Evolutionary conservation across 768 basidiomycete genomes (phyloP).

Genomic region (Kwoniella shandongensis): DNA sequence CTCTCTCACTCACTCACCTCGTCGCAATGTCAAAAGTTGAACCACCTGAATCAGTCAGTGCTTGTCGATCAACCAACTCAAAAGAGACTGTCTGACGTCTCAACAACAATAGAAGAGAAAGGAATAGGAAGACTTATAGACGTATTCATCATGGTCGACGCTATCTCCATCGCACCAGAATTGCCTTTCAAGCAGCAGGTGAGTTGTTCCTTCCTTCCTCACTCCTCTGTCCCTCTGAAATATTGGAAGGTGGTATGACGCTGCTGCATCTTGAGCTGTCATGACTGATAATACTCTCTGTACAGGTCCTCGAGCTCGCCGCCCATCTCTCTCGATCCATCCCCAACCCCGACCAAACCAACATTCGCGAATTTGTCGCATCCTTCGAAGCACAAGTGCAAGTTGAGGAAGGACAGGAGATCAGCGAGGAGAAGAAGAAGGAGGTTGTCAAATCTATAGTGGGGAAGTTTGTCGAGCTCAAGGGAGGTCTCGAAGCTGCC

Average conservation of each 20-base stretch:
- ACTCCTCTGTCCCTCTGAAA: neutral
- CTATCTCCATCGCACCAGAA: slow-evolving; percentile 49
- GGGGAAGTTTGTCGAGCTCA: slow-evolving; percentile 36
- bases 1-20: neutral
- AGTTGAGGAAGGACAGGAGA: slow-evolving; percentile 28
- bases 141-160: slow-evolving; percentile 45
- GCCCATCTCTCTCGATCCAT: slow-evolving; percentile 44
- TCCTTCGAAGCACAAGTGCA: slow-evolving; percentile 32
- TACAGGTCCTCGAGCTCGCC: slow-evolving; percentile 46
- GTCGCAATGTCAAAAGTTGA: neutral
- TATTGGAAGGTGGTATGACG: neutral
- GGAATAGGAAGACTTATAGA: neutral
- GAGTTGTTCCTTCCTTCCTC: slow-evolving; percentile 5
- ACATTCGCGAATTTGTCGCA: slow-evolving; percentile 35
- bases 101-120: neutral
- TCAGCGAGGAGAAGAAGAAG: slow-evolving; percentile 32
- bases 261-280: neutral
- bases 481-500: slow-evolving; percentile 43
- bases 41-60: neutral
- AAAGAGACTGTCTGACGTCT: slow-evolving; percentile 17
- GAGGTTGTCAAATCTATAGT: slow-evolving; percentile 42
- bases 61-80: neutral
- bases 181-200: slow-evolving; percentile 48
- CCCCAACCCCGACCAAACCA: slow-evolving; percentile 36
- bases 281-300: too few species aligned